A percentile compares a stretch with the other conserved stretches of the same genome.
These are phyloP conservation scores for Mycena indigotica DNA, from an alignment of 768 basidiomycete genomes.

Conservation along the genomic window DNA sequence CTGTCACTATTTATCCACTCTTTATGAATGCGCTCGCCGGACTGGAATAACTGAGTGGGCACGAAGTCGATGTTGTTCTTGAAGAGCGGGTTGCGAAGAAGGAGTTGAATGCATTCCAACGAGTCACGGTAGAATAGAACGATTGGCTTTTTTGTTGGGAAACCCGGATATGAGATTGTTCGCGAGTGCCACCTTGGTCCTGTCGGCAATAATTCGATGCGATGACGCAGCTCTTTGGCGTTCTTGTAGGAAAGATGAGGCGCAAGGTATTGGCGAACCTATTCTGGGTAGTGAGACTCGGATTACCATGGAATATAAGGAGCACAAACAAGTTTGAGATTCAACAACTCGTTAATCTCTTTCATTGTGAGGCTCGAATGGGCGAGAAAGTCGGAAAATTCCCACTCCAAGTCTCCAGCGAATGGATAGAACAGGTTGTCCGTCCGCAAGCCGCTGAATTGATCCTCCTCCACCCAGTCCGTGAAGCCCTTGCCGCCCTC, in stretches of 20 bases:
- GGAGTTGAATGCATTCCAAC: slow-evolving; percentile 27
- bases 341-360: slow-evolving; percentile 30
- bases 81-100: slow-evolving; percentile 29
- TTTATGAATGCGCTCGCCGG: slow-evolving; percentile 14
- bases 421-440: slow-evolving; percentile 37
- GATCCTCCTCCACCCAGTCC: slow-evolving; percentile 29
- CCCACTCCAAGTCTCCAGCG: slow-evolving; percentile 33
- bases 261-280: not conserved
- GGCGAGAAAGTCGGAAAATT: slow-evolving; percentile 33
- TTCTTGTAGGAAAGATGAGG: slow-evolving; percentile 15
- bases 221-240: slow-evolving; percentile 21
- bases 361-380: slow-evolving; percentile 32
- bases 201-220: slow-evolving; percentile 21
- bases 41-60: slow-evolving; percentile 23
- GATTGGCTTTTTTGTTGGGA: slow-evolving; percentile 20
- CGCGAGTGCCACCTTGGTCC: slow-evolving; percentile 25
- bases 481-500: slow-evolving; percentile 22
- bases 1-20: slow-evolving; percentile 29
- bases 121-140: slow-evolving; percentile 28
- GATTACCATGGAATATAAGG: not conserved
- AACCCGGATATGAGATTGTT: slow-evolving; percentile 5
- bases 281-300: not conserved
- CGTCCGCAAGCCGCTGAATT: slow-evolving; percentile 19
- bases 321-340: slow-evolving; percentile 28
- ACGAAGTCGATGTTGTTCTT: slow-evolving; percentile 22